Conservation (phyloP, 345 rosid genomes). For the Citrus mangshanensis region DNA sequence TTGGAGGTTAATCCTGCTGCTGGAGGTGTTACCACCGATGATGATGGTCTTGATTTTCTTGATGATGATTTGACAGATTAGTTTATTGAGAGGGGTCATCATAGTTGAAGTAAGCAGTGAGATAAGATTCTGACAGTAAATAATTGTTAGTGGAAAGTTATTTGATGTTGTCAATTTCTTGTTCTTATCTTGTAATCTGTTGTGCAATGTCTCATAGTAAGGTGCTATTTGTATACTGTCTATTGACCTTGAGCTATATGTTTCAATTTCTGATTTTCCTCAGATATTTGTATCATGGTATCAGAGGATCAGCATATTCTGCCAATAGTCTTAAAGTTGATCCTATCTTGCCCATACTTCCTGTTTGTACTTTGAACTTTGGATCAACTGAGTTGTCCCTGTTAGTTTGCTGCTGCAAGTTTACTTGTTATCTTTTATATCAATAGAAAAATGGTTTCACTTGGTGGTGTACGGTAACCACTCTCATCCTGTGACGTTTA, state of each 20-base stretch:
- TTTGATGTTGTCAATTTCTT: slow-evolving; percentile 13
- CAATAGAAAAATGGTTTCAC: neutral
- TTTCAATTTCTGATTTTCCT: slow-evolving; percentile 11
- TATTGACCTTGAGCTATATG: neutral
- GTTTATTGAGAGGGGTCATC: slow-evolving; percentile 14
- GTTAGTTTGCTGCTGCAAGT: neutral
- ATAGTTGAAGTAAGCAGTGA: slow-evolving; percentile 31
- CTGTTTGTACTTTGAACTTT: neutral
- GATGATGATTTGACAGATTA: slow-evolving; percentile 54
- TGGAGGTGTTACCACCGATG: slow-evolving; percentile 45
- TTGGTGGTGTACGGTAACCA: neutral
- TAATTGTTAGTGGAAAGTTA: slow-evolving; percentile 7
- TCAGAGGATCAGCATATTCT: slow-evolving; percentile 2
- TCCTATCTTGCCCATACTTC: neutral
- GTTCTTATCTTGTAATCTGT: slow-evolving; percentile 18
- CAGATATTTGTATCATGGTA: neutral
- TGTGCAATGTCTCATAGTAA: slow-evolving; percentile 10
- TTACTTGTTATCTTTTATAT: neutral
- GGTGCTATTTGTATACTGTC: neutral
- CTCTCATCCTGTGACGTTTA: neutral
- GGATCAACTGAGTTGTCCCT: neutral
- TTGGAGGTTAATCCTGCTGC: slow-evolving; percentile 37
- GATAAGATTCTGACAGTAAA: slow-evolving; percentile 15
- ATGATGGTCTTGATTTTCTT: slow-evolving; percentile 57
- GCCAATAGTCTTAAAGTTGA: neutral